Evolutionary conservation across 1,139 yeast species (phyloP).

Genomic region (Yamadazyma jaroonii): DNA sequence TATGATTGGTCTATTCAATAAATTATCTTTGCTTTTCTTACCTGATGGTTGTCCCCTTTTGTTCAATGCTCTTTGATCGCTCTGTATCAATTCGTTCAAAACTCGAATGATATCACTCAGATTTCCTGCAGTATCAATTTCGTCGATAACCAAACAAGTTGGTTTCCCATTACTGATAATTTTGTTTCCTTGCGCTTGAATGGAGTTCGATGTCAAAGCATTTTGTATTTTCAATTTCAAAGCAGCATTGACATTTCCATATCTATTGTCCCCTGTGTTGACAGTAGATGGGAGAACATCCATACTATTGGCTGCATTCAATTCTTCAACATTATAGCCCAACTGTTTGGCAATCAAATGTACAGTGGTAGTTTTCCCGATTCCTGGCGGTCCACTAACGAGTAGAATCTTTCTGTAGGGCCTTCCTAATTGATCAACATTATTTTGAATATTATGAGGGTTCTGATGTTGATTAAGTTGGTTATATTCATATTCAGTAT

Average conservation of each 20-base stretch:
- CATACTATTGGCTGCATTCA: constrained; percentile 82
- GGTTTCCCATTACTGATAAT: constrained; percentile 49
- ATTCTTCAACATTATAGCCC: constrained; percentile 78
- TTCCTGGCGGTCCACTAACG: constrained; percentile 91
- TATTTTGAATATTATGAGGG: constrained; percentile 33
- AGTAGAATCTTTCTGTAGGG: constrained; percentile 71
- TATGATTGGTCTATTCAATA: constrained; percentile 78
- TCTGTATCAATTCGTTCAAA: constrained; percentile 55
- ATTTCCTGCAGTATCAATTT: constrained; percentile 87
- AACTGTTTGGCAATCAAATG: constrained; percentile 81
- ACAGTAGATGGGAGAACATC: constrained; percentile 26
- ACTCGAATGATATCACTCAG: constrained; percentile 68
- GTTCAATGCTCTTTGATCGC: constrained; percentile 54
- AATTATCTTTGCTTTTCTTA: constrained; percentile 25
- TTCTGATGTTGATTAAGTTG: background rate
- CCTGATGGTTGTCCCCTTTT: constrained; percentile 10
- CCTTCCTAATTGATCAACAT: constrained; percentile 60
- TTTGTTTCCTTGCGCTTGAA: constrained; percentile 29
- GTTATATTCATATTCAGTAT: constrained; percentile 26
- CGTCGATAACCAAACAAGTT: constrained; percentile 81
- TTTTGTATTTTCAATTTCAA: constrained; percentile 56
- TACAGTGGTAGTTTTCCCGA: constrained; percentile 92
- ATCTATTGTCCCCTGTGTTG: constrained; percentile 9
- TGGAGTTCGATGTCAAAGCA: constrained; percentile 65
- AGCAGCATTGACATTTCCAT: constrained; percentile 25